These are phyloP conservation scores for Diaporthe sp. DNA, from an alignment of 2,329 filamentous ascomycete species.

Conservation along the genomic window DNA sequence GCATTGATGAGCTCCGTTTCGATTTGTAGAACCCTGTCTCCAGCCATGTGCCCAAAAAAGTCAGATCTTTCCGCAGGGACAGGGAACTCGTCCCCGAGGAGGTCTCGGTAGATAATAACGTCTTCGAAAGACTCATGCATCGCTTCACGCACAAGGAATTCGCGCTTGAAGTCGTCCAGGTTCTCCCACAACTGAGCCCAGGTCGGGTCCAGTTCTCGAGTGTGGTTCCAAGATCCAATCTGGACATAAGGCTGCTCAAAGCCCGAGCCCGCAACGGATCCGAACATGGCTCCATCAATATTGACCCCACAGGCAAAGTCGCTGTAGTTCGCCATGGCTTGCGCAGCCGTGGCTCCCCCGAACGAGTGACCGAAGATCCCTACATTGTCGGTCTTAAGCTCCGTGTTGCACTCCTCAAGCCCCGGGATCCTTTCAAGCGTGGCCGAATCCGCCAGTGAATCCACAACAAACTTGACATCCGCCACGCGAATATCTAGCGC, in stretches of 20 bases:
- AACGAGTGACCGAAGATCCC: conserved; percentile 14
- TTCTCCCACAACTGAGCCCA: conserved; percentile 10
- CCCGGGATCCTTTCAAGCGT: not conserved
- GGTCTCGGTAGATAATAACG: not conserved
- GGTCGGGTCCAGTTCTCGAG: not conserved
- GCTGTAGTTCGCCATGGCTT: conserved; percentile 3
- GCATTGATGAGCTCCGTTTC: conserved; percentile 1
- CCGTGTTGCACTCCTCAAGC: not conserved
- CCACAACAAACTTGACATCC: conserved; percentile 12
- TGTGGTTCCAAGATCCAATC: not conserved
- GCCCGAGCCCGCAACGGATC: not conserved
- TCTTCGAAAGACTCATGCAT: not conserved
- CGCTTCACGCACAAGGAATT: not conserved
- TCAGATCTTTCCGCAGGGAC: not conserved
- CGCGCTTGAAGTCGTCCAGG: not conserved
- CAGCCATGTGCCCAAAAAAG: not conserved
- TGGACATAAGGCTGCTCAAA: not conserved
- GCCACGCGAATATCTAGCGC: not conserved
- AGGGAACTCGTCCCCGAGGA: not conserved
- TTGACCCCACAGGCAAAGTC: not conserved
- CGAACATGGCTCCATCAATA: not conserved
- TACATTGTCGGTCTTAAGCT: not conserved
- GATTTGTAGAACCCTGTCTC: not conserved
- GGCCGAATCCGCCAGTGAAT: not conserved
- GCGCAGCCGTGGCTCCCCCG: conserved; percentile 10